Base-by-base conservation (phyloP, 2,329 filamentous ascomycete genomes). In the Pezicula carpinea region DNA sequence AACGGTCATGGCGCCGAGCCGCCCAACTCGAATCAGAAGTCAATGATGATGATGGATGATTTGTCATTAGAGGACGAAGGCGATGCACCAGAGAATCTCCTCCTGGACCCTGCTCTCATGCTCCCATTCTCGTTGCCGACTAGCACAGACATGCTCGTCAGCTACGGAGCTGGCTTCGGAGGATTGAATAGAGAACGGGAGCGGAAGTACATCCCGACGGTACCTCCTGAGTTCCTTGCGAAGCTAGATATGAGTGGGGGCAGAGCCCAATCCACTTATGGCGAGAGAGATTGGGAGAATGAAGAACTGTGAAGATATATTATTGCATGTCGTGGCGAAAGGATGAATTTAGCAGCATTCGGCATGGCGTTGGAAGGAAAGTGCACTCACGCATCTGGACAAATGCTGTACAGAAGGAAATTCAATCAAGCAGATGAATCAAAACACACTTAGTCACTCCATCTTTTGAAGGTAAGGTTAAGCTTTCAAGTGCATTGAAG, bases 91-190 rank as follows among this genome's bases (percentile, higher is more conserved):
- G 81, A 88, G 56, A 78, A 87, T 50, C 74, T 96, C 31, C 80
- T 96, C 36, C 69, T 97, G 44, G 91, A 97, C 61, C 89, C 92
- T 3, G 87, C 91, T 2, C 74, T 96, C 50, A 95, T 96, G 78
- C 77, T 99, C 21, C 93, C 93, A 0, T 99, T 99, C 64, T 86
- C 87, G n/a, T 74, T 99, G 22, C 93, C 93, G 1, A 96, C 92
- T 1, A 93, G 89, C 48, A 97, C 91, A 21, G 93, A 99, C 66
- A 99, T 99, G 93, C 77, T 97, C 40, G 82, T 99, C 40, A 92
- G 85, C 55, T 99, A 95, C 61, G 93, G 93, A 1, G 91, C 93
- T 11, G 93, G 93, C 0, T 93, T 97, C 61, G 93, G 93, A 5
- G 93, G 93, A 0, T 73, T 93, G 39, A 96, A 99, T 69, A 79